A percentile compares a stretch with the other conserved stretches of the same genome.
phyloP scores from a whole-genome alignment of 106 monocot genomes.

The Acorus calamus region DNA sequence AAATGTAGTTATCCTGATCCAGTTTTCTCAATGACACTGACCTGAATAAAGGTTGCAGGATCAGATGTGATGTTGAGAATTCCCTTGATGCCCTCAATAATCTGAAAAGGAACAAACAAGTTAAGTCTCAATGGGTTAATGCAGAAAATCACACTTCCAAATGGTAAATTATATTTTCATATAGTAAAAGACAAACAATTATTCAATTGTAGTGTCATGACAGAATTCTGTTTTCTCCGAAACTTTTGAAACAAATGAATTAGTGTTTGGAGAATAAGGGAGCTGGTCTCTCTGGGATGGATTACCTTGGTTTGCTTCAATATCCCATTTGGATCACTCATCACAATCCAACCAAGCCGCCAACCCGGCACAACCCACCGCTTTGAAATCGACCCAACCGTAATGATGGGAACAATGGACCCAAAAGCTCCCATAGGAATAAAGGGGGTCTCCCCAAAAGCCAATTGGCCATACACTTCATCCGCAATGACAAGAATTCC shows the following conservation, averaged over 20 bases:
- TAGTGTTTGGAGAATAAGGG: too few relatives aligned
- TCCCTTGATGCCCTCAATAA: constrained; percentile 12
- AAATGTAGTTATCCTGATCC: too few relatives aligned
- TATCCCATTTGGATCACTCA: constrained; percentile 42
- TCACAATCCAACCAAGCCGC: constrained; percentile 70
- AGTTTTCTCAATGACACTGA: not conserved
- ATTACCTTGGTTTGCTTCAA: constrained; percentile 52
- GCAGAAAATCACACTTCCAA: too few relatives aligned
- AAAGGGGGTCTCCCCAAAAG: constrained; percentile 52
- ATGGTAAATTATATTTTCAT: too few relatives aligned
- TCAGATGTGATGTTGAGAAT: constrained; percentile 27
- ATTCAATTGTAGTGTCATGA: too few relatives aligned
- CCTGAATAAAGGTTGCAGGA: constrained; percentile 41
- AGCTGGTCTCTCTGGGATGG: too few relatives aligned
- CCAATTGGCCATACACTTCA: constrained; percentile 52
- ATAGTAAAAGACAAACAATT: too few relatives aligned
- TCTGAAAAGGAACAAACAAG: constrained; percentile 9
- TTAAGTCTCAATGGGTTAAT: not conserved
- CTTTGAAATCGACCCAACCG: constrained; percentile 67
- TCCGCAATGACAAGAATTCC: constrained; percentile 61
- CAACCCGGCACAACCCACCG: constrained; percentile 79
- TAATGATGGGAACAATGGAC: constrained; percentile 41
- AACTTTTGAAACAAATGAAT: too few relatives aligned
- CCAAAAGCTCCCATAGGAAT: constrained; percentile 72
- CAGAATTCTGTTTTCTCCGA: too few relatives aligned